A percentile compares a stretch with the other conserved stretches of the same genome.
phyloP scores from a whole-genome alignment of 805 yeast species.

The Candida nonsorbophila region DNA sequence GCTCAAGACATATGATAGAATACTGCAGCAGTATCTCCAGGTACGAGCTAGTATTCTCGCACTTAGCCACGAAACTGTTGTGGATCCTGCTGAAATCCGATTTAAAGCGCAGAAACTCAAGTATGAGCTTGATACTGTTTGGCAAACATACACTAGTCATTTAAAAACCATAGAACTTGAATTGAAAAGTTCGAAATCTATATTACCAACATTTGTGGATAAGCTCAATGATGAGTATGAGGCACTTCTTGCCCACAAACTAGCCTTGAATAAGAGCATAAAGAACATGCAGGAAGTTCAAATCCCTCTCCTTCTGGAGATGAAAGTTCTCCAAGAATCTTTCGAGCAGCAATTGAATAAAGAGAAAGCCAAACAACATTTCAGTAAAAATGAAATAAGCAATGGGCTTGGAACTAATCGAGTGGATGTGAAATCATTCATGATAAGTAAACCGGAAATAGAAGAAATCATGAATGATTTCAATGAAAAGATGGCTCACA shows the following conservation, averaged over 20 bases:
- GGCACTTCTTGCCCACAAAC: slow-evolving; percentile 12
- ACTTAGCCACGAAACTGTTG: slow-evolving; percentile 7
- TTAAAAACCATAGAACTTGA: slow-evolving; percentile 14
- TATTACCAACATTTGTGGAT: slow-evolving; percentile 11
- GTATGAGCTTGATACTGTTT: slow-evolving; percentile 23
- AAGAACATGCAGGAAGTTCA: slow-evolving; percentile 21
- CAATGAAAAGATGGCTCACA: slow-evolving; percentile 4
- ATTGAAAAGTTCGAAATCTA: slow-evolving; percentile 11
- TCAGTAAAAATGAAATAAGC: slow-evolving; percentile 1
- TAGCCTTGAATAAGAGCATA: slow-evolving; percentile 11
- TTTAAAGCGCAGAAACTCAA: slow-evolving; percentile 15
- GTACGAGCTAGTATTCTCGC: slow-evolving; percentile 26
- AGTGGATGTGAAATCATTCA: slow-evolving; percentile 3
- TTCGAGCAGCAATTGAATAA: slow-evolving; percentile 15
- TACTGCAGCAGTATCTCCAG: slow-evolving; percentile 24
- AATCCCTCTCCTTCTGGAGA: slow-evolving; percentile 31
- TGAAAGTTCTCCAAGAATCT: slow-evolving; percentile 17
- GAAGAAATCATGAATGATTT: slow-evolving; percentile 5
- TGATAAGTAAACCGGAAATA: slow-evolving; percentile 8
- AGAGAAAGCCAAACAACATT: slow-evolving; percentile 7
- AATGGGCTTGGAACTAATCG: not conserved
- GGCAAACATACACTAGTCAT: slow-evolving; percentile 20
- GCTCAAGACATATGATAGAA: slow-evolving; percentile 27
- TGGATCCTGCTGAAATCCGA: slow-evolving; percentile 6
- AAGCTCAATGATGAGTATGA: slow-evolving; percentile 17